Evolutionary conservation across 257 asterid genomes (phyloP), one percentile per base, ranked within the genome.

Genomic region (Mentha longifolia): DNA sequence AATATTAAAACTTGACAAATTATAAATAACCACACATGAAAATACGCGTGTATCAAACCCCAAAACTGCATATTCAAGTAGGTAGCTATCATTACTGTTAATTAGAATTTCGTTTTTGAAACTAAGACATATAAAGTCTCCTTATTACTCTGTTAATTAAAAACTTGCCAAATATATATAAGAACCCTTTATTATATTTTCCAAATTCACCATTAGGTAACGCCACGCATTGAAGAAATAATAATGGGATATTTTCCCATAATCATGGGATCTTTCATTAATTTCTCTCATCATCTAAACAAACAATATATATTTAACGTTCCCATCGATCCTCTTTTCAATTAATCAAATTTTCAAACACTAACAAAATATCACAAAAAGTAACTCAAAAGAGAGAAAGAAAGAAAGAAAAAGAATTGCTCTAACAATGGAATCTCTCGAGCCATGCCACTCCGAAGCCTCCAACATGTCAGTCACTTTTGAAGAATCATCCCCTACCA

Each of bases 401-500:
- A 22, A 22, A 22, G 25, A 35, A 20, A 12, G 16, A 39, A 17
- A 9, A 64, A 22, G 13, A 47, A 28, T 28, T 28, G 31, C 2
- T 28, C 57, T 4, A 37, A 17, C 64, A 9, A 84, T 79, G 86
- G 80, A 67, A 50, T 12, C 56, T 56, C 58, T 65, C 7, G 79
- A 84, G 37, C 77, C 67, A 41, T 80, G 74, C 59, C 82, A 66
- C 70, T 80, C 93, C 19, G 80, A 79, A n/a, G 84, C 81, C 37
- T 89, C 89, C 7, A 75, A 85, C 56, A 73, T 80, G 14, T 85
- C 91, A 0, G 82, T 74, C 54, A 69, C 90, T 0, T 87, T 81
- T 11, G 76, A 54, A 1, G 72, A 68, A 5, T 28, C 31, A 68
- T 39, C 77, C 16, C 78, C 73, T 0, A 13, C 42, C 35, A 68